Evolutionary conservation across 73 alveolate species (phyloP).

Genomic region (Paramecium pentaurelia): DNA sequence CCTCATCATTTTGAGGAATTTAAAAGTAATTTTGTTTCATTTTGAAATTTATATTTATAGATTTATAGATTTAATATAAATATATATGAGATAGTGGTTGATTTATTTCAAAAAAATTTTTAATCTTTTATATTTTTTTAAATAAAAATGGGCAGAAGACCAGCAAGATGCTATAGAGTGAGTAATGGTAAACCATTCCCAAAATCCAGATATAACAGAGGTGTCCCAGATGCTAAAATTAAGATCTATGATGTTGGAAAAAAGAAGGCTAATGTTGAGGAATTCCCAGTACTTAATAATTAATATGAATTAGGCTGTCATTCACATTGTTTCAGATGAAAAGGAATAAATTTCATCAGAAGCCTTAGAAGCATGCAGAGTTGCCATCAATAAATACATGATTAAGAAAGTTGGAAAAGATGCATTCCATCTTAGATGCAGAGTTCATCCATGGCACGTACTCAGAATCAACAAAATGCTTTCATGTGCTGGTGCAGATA

Average conservation of each 20-base stretch:
- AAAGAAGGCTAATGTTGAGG: conserved; percentile 86
- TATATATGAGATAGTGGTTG: not conserved
- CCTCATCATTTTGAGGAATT: not conserved
- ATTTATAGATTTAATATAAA: not conserved
- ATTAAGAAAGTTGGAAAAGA: conserved; percentile 89
- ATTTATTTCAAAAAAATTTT: not conserved
- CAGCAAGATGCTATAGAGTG: conserved; percentile 97
- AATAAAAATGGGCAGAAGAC: conserved; percentile 88
- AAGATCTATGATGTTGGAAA: conserved; percentile 96
- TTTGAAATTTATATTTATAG: not conserved
- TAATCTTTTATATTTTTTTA: conserved; percentile 40
- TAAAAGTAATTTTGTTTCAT: not conserved
- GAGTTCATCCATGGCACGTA: conserved; percentile 99
- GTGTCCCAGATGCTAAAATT: conserved; percentile 98
- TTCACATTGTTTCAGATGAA: conserved; percentile 96
- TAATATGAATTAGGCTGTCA: conserved; percentile 51
- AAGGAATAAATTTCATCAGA: conserved; percentile 96
- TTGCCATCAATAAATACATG: conserved; percentile 97
- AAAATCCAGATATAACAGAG: conserved; percentile 96
- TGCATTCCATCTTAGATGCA: conserved; percentile 95
- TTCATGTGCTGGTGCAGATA: conserved; percentile 99
- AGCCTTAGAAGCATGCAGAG: conserved; percentile 99
- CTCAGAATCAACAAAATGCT: conserved; percentile 98
- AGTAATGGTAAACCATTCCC: conserved; percentile 98
- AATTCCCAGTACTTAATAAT: conserved; percentile 78